Evolutionary conservation across 495 filamentous ascomycete genomes (phyloP).

Genomic region (Hypoxylon lienhwacheense): DNA sequence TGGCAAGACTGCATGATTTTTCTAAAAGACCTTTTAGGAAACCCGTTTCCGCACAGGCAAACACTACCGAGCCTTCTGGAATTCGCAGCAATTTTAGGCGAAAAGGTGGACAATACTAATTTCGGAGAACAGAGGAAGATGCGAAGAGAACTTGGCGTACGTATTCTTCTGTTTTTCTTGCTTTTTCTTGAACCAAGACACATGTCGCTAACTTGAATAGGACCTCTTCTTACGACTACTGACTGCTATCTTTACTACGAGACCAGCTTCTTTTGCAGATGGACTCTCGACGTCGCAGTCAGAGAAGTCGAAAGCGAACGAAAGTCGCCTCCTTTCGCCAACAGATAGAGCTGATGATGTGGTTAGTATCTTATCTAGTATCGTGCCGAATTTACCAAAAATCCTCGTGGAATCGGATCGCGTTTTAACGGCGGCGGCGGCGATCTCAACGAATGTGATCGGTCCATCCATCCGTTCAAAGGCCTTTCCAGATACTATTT

Average conservation of each 20-base stretch:
- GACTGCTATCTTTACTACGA: constrained; percentile 87
- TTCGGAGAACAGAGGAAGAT: constrained; percentile 95
- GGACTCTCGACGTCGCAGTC: constrained; percentile 36
- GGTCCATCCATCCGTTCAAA: constrained; percentile 82
- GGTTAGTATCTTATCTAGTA: constrained; percentile 72
- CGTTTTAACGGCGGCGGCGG: constrained; percentile 71
- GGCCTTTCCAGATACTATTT: constrained; percentile 84
- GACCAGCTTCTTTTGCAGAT: constrained; percentile 66
- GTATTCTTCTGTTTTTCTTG: constrained; percentile 35
- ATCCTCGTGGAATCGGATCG: constrained; percentile 86
- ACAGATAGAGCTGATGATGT: constrained; percentile 69
- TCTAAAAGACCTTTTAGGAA: constrained; percentile 82
- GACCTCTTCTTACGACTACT: constrained; percentile 87
- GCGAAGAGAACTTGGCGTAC: constrained; percentile 86
- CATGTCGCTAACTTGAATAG: constrained; percentile 52
- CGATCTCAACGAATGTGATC: constrained; percentile 81
- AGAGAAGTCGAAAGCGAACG: constrained; percentile 40
- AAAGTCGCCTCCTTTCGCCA: constrained; percentile 9
- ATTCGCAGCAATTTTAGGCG: constrained; percentile 83
- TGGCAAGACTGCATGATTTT: constrained; percentile 95
- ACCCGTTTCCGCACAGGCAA: constrained; percentile 93
- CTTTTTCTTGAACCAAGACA: not conserved
- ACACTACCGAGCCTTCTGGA: constrained; percentile 84
- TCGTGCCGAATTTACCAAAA: constrained; percentile 81
- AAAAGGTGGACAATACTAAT: constrained; percentile 96